Percentiles rank a stretch among this genome's conserved stretches.
These are phyloP conservation scores for Diaporthe eres DNA, from an alignment of 2,329 filamentous ascomycete genomes.

Conservation along the genomic window DNA sequence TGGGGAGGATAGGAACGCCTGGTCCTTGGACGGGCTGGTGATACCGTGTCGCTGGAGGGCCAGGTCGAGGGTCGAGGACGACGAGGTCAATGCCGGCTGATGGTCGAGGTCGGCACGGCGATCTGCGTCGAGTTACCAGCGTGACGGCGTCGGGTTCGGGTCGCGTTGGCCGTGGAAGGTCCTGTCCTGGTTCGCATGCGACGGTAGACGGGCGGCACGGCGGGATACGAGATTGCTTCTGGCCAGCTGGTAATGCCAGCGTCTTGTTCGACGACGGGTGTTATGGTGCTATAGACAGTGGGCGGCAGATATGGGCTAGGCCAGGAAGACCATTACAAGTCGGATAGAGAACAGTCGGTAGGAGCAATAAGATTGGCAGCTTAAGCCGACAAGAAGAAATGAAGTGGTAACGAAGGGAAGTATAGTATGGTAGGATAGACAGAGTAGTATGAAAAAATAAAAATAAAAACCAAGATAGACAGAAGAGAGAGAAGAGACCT, in stretches of 20 bases:
- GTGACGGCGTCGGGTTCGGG: constrained; percentile 17
- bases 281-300: constrained; percentile 32
- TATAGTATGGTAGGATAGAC: constrained; percentile 40
- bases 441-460: constrained; percentile 38
- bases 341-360: constrained; percentile 38
- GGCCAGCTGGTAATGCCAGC: constrained; percentile 13
- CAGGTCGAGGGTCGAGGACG: constrained; percentile 27
- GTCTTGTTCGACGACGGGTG: not conserved
- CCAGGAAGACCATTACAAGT: constrained; percentile 32
- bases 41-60: constrained; percentile 3
- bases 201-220: constrained; percentile 6
- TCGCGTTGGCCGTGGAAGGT: constrained; percentile 20
- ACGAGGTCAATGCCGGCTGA: constrained; percentile 27
- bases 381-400: constrained; percentile 28
- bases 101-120: constrained; percentile 15
- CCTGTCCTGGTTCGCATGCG: constrained; percentile 29
- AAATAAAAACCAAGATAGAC: constrained; percentile 33
- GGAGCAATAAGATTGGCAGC: constrained; percentile 40
- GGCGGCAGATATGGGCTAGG: constrained; percentile 30
- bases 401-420: constrained; percentile 25
- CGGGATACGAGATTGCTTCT: constrained; percentile 12
- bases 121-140: constrained; percentile 25
- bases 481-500: constrained; percentile 43
- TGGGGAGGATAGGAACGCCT: not conserved
- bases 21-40: not conserved